These are phyloP conservation scores for Arthrinium puccinioides DNA, from an alignment of 2,329 filamentous ascomycete species.

Conservation along the genomic window DNA sequence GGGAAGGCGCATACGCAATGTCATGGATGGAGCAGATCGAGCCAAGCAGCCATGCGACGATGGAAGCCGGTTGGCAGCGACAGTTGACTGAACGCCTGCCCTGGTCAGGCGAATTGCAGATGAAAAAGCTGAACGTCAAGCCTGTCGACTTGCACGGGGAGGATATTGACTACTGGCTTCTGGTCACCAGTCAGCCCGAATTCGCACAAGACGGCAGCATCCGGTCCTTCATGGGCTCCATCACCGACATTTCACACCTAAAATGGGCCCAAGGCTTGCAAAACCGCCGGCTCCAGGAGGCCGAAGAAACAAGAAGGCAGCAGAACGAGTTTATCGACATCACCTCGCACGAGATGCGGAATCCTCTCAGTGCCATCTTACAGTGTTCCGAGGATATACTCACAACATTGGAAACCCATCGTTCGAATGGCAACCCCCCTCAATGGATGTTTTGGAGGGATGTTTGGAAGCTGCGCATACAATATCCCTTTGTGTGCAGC, in stretches of 20 bases:
- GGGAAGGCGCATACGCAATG: constrained; percentile 29
- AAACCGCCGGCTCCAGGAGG: constrained; percentile 25
- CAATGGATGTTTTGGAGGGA: constrained; percentile 31
- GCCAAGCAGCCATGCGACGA: constrained; percentile 22
- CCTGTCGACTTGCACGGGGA: constrained; percentile 27
- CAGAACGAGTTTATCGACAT: constrained; percentile 51
- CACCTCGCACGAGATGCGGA: constrained; percentile 44
- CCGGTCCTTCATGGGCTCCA: constrained; percentile 30
- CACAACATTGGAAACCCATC: constrained; percentile 13
- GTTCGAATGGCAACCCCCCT: constrained; percentile 14
- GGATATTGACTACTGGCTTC: constrained; percentile 34
- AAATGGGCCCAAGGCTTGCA: constrained; percentile 34
- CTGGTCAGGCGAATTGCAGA: constrained; percentile 32
- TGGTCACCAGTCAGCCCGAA: constrained; percentile 28
- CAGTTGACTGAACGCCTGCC: constrained; percentile 25
- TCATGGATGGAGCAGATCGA: constrained; percentile 33
- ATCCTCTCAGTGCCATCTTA: constrained; percentile 46
- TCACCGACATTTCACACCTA: constrained; percentile 35
- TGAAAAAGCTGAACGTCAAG: constrained; percentile 25
- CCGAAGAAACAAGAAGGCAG: constrained; percentile 33
- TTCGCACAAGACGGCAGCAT: constrained; percentile 24
- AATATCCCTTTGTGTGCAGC: constrained; percentile 47
- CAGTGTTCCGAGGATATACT: constrained; percentile 50
- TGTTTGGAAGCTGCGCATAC: constrained; percentile 49
- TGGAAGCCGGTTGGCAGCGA: constrained; percentile 29